These are phyloP conservation scores for Agrostemma githago DNA, from an alignment of 148 eudicot genomes.

Conservation along the genomic window DNA sequence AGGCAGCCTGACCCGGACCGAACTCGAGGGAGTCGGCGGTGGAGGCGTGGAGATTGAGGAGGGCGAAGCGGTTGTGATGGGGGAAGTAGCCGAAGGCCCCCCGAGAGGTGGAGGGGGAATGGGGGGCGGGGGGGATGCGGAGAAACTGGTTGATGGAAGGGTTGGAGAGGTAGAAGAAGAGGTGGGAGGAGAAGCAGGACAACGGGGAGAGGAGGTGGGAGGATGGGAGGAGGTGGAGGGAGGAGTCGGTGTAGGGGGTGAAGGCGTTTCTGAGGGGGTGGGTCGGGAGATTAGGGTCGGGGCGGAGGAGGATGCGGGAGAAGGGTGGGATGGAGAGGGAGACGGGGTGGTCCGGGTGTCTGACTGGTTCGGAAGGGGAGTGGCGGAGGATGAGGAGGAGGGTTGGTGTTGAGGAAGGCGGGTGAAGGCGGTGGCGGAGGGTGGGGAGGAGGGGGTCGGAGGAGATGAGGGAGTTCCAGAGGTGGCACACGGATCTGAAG, in stretches of 20 bases:
- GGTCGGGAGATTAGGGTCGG: constrained; percentile 15
- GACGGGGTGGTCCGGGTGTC: constrained; percentile 27
- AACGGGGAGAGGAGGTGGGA: constrained; percentile 7
- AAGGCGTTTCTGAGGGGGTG: constrained; percentile 27
- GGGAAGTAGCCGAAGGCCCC: constrained; percentile 19
- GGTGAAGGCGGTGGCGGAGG: constrained; percentile 15
- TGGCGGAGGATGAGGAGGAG: constrained; percentile 24
- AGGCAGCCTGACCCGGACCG: constrained; percentile 24
- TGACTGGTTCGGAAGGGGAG: constrained; percentile 16
- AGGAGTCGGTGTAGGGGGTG: constrained; percentile 19
- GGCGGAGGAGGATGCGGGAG: neutral
- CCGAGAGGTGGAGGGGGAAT: neutral
- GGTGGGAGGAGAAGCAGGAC: constrained; percentile 11
- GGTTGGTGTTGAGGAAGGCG: neutral
- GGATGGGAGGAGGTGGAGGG: constrained; percentile 12
- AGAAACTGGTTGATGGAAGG: constrained; percentile 27
- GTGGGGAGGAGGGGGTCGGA: constrained; percentile 25
- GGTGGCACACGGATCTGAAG: constrained; percentile 25
- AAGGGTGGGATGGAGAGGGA: constrained; percentile 18
- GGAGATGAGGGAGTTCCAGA: constrained; percentile 24
- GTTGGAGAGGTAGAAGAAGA: constrained; percentile 26
- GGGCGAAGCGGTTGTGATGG: constrained; percentile 7
- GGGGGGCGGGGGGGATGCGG: constrained; percentile 13
- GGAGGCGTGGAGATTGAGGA: neutral
- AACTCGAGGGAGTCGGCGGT: constrained; percentile 17